Base-by-base conservation (phyloP, 768 basidiomycete species). In the Mycena filopes region DNA sequence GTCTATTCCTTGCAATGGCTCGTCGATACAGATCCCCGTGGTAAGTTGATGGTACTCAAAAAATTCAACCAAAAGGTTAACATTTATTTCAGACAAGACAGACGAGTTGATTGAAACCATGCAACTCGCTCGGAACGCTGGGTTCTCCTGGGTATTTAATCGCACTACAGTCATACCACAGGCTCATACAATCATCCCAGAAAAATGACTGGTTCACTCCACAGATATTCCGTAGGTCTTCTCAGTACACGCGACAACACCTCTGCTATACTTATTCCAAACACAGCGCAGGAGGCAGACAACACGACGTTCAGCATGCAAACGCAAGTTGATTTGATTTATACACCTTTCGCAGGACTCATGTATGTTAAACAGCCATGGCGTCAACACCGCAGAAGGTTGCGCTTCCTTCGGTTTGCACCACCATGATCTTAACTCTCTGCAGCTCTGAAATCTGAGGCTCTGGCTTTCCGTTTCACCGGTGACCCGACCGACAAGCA, bases 361-460 rank as follows among this genome's bases (percentile, higher is more conserved):
- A 57, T n/a, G 50, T 11, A 45, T 38, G 42, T n/a, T 25, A 40
- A 29, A 25, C 43, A 82, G 79, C 0, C 81, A 82, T 58, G 81
- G 81, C 12, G 80, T 82, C 7, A 82, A 81, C 68, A 82, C 77
- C 16, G 80, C 71, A 25, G 80, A 81, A 75, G 62, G 55, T 63
- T 23, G 20, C 18, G 23, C 20, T 6, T 18, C 42, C 15, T 23
- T 50, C 2, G 4, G 2, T 21, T n/a, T 25, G 16, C 41, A 48
- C 74, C 76, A 77, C 29, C 20, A 33, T 53, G 7, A 26, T 46
- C 13, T 36, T 62, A 31, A 58, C 28, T 36, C 36, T 53, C 29
- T n/a, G 1, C 40, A 80, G 80, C 81, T 4, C 67, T 82, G 26
- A 81, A 81, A 66, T 80, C 80, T 6, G 81, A 82, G 66, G 81